phyloP scores from a whole-genome alignment of 352 stramenopile species.

The Pythium dissotocum region DNA sequence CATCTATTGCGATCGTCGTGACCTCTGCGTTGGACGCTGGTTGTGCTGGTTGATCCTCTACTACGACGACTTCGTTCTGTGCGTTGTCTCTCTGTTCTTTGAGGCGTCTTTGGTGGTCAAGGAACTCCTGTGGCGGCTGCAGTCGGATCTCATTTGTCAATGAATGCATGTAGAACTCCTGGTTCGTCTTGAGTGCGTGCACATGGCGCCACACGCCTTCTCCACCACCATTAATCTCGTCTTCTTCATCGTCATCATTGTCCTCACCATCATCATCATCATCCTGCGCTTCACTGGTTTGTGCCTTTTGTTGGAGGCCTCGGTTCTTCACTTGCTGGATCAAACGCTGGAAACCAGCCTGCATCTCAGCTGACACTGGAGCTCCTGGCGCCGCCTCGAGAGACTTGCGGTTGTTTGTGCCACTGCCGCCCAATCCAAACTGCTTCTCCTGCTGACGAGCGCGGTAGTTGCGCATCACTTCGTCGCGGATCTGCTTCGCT shows the following conservation, averaged over 20 bases:
- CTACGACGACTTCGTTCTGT: neutral
- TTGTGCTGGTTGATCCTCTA: constrained; percentile 19
- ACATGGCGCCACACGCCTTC: constrained; percentile 64
- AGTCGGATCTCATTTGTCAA: constrained; percentile 72
- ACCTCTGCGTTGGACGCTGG: constrained; percentile 12
- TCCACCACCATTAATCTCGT: constrained; percentile 26
- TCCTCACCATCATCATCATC: constrained; percentile 6
- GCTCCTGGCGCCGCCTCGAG: constrained; percentile 10
- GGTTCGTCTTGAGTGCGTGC: constrained; percentile 53
- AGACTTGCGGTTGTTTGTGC: constrained; percentile 19
- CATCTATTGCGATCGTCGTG: constrained; percentile 6
- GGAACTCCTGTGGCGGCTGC: constrained; percentile 47
- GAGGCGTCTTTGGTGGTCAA: constrained; percentile 47
- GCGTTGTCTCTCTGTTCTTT: constrained; percentile 20
- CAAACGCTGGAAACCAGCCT: constrained; percentile 75
- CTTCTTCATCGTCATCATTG: neutral
- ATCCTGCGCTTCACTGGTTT: neutral
- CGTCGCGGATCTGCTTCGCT: constrained; percentile 51
- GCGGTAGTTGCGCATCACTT: constrained; percentile 73
- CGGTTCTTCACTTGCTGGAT: constrained; percentile 65
- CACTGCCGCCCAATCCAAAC: constrained; percentile 9
- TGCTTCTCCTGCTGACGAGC: constrained; percentile 68
- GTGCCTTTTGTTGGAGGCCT: constrained; percentile 35
- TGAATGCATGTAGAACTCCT: constrained; percentile 82
- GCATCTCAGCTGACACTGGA: constrained; percentile 56